A percentile compares a stretch with the other conserved stretches of the same genome.
These are phyloP conservation scores for Coemansia sp. DNA, from an alignment of 371 early-diverging fungal genomes.

Conservation along the genomic window DNA sequence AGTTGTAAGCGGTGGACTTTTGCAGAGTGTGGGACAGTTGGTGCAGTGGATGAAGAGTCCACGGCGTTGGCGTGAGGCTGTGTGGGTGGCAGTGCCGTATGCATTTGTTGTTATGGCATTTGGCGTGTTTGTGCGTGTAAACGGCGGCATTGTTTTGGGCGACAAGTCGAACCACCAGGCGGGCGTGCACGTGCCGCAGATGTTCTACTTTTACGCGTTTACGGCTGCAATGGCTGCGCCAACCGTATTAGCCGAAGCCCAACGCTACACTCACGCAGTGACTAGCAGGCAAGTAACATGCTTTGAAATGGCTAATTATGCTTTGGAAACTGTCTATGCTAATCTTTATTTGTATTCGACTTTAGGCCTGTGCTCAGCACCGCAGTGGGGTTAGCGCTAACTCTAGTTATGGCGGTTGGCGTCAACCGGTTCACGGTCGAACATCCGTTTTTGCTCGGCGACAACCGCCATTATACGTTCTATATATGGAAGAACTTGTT, in stretches of 20 bases:
- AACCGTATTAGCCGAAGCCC: background rate
- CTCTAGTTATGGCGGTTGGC: conserved; percentile 13
- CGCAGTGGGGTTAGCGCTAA: background rate
- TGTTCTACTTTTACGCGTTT: conserved; percentile 82
- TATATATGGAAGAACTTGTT: conserved; percentile 88
- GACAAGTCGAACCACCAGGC: conserved; percentile 86
- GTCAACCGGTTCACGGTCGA: conserved; percentile 54
- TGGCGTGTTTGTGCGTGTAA: conserved; percentile 69
- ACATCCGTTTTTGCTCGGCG: conserved; percentile 92
- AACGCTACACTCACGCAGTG: background rate
- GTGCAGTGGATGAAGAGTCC: background rate
- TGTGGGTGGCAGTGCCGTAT: conserved; percentile 34
- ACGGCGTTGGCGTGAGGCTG: background rate
- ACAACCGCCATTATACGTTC: conserved; percentile 94
- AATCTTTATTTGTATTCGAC: background rate
- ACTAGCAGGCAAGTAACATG: background rate
- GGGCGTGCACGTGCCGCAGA: conserved; percentile 78
- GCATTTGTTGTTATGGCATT: conserved; percentile 56
- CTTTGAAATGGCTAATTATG: background rate
- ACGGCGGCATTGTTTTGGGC: conserved; percentile 85
- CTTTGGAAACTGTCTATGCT: background rate
- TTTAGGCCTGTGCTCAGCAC: conserved; percentile 11
- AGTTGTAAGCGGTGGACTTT: background rate
- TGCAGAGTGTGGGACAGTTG: conserved; percentile 2
- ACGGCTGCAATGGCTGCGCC: conserved; percentile 54